Base-by-base conservation (phyloP, 2,329 filamentous ascomycete species). In the Ophiostoma triangulosporum region DNA sequence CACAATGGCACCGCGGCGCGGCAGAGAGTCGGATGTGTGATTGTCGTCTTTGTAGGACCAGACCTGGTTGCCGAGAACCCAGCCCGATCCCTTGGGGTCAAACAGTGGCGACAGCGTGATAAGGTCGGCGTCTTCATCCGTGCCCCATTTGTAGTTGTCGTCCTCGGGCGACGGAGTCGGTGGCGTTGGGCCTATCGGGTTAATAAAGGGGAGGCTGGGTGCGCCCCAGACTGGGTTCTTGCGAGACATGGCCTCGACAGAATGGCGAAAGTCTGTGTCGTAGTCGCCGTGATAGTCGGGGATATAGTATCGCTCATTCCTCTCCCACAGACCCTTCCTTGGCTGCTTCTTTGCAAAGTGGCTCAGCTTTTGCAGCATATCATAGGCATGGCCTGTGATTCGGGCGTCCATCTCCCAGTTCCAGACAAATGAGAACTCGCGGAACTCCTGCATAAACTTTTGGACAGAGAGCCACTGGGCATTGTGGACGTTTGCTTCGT, bases 371-470 rank as follows among this genome's bases (percentile, higher is more conserved):
- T 83, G 76, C 43, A 88, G 77, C 59, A 91, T 78, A 60, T 91
- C 83, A 66, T 91, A 90, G 68, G 89, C 83, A 58, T 93, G 86
- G 8, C 87, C 87, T 0, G 82, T 88, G 62, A 85, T 84, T 48
- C 88, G 77, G 31, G 84, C 81, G 63, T 93, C 86, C 68, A 88
- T 86, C 64, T 93, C 88, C 86, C 86, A 90, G 64, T 91, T 90
- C 86, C 87, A 93, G 60, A 88, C 75, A 61, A 78, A 88, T 60
- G 90, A 84, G 59, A 86, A 93, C 61, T 91, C 81, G 0, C 85
- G 85, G 61, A 88, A 83, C 50, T 84, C 83, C 61, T 84, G 76
- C 55, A 79, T 79, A 63, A 90, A 89, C 67, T 83, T 83, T 63
- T 89, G 86, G 2, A 89, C 74, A 6, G 84, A 83, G 59, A 88